Conservation (phyloP, 2,329 filamentous ascomycete species). For the Fusarium veterinarium region DNA sequence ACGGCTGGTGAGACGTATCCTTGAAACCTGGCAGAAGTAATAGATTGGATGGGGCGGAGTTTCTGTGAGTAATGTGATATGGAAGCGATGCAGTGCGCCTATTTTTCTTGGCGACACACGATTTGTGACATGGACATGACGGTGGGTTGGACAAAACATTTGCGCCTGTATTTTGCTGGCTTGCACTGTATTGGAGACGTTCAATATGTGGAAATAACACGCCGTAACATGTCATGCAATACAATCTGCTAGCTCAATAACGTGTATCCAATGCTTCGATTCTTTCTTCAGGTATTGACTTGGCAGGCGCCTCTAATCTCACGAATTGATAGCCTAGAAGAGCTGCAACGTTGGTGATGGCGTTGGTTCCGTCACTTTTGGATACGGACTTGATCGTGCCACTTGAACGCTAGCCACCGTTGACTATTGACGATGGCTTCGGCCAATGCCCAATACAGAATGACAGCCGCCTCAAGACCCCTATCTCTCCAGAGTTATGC, state of each 20-base stretch:
- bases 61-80: background rate
- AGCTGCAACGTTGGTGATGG: background rate
- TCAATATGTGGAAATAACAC: background rate
- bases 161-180: background rate
- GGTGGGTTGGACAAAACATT: background rate
- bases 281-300: background rate
- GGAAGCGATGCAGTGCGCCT: slow-evolving; percentile 3
- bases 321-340: background rate
- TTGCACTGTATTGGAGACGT: background rate
- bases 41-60: background rate
- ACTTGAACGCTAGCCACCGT: background rate
- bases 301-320: background rate
- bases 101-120: slow-evolving; percentile 1
- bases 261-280: background rate
- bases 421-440: background rate
- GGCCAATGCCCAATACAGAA: background rate
- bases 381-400: background rate
- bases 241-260: background rate
- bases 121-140: background rate
- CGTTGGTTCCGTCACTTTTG: background rate
- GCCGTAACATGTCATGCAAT: background rate
- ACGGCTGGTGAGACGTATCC: slow-evolving; percentile 16
- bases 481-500: background rate
- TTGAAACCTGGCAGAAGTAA: slow-evolving; percentile 7
- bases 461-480: background rate